phyloP scores from a whole-genome alignment of 441 rosid genomes.

The Cnidoscolus chayamansa region DNA sequence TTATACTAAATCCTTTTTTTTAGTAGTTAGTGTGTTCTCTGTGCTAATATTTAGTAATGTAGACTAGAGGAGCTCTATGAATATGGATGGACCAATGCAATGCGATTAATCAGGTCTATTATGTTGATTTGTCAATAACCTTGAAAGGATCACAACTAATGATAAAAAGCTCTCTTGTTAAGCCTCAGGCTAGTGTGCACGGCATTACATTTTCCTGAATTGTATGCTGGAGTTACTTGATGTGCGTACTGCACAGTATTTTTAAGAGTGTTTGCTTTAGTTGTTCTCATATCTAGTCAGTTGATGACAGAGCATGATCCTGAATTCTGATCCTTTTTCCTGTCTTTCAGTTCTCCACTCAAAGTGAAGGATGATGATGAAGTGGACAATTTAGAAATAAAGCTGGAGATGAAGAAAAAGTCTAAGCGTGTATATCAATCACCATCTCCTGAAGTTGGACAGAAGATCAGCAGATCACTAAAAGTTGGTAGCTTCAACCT shows the following conservation, averaged over 20 bases:
- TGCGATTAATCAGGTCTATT: not conserved
- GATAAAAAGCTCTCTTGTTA: not conserved
- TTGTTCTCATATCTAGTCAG: not conserved
- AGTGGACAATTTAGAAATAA: constrained; percentile 82
- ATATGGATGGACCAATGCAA: not conserved
- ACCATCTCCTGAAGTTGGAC: constrained; percentile 86
- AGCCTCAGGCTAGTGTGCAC: not conserved
- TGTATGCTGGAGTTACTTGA: constrained; percentile 9
- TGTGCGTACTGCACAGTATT: not conserved
- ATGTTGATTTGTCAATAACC: not conserved
- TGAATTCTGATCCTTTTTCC: constrained; percentile 8
- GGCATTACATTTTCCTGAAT: not conserved
- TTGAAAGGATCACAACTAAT: not conserved
- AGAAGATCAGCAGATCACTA: constrained; percentile 83
- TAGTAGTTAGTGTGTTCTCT: not conserved
- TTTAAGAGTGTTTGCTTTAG: not conserved
- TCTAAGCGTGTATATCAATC: constrained; percentile 80
- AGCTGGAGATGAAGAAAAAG: constrained; percentile 60
- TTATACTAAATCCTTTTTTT: not conserved
- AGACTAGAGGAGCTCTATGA: not conserved
- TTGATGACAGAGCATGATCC: constrained; percentile 1
- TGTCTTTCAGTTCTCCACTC: constrained; percentile 67
- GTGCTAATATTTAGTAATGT: not conserved
- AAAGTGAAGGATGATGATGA: constrained; percentile 90
- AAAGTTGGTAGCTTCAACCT: constrained; percentile 48